Evolutionary conservation across 805 yeast genomes (phyloP).

Genomic region (Myxozyma melibiosi): DNA sequence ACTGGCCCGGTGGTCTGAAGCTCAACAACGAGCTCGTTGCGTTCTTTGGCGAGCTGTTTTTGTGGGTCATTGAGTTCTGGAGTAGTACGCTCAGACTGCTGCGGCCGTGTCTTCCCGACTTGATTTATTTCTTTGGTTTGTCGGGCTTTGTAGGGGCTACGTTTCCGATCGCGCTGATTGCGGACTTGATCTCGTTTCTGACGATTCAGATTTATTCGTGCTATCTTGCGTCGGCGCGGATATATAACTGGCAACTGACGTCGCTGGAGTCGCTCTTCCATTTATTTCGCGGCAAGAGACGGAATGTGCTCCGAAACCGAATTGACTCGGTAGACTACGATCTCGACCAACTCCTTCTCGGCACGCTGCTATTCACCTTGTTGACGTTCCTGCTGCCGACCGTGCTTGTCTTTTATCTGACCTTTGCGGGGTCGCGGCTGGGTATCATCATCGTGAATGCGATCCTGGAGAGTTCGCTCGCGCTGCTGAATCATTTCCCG

Average conservation of each 20-base stretch:
- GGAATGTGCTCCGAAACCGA: constrained; percentile 79
- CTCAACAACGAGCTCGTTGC: constrained; percentile 81
- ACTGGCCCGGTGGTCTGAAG: constrained; percentile 92
- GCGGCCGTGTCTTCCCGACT: constrained; percentile 41
- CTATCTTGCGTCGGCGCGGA: constrained; percentile 74
- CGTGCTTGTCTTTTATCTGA: constrained; percentile 75
- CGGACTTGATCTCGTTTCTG: constrained; percentile 64
- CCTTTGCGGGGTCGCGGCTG: constrained; percentile 66
- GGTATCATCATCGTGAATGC: constrained; percentile 53
- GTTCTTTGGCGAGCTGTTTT: constrained; percentile 81
- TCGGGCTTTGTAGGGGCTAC: constrained; percentile 65
- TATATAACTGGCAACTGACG: constrained; percentile 74
- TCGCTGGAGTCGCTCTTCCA: constrained; percentile 74
- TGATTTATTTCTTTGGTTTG: constrained; percentile 44
- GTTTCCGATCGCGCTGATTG: constrained; percentile 62
- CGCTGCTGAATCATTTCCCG: constrained; percentile 81
- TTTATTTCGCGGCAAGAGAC: constrained; percentile 85
- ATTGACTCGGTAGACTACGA: constrained; percentile 84
- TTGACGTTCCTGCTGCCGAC: constrained; percentile 82
- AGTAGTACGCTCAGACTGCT: constrained; percentile 33
- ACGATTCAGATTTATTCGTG: constrained; percentile 77
- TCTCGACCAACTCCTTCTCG: constrained; percentile 81
- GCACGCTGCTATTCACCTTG: constrained; percentile 84
- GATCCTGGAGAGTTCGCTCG: constrained; percentile 58
- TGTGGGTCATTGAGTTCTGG: constrained; percentile 85